Evolutionary conservation across 2,329 filamentous ascomycete genomes (phyloP), one percentile per base, ranked within the genome.

Genomic region (Fusarium subglutinans): DNA sequence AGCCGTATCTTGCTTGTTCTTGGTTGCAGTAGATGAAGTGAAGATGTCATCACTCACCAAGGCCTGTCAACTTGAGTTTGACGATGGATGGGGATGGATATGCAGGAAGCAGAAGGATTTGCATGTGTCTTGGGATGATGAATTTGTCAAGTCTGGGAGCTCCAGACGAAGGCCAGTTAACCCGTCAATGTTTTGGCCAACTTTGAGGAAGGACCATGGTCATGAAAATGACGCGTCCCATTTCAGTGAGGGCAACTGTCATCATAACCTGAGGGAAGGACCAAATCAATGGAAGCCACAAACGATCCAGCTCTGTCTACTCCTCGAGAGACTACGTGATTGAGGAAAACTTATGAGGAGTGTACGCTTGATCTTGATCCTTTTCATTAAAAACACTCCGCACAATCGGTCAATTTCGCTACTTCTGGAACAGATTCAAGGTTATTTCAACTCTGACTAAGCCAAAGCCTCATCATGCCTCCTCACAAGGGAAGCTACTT

Each of bases 301-400:
- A 33, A 24, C 10, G 10, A 14, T 10, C 22, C 22, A 18, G 5
- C 9, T 4, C 28, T 13, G 22, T n/a, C 15, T 8, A 0, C 1
- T 4, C 11, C 8, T 13, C 3, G 11, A 33, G 22, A 33, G 15
- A 2, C 2, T 24, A 7, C 8, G 5, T 33, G 14, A 22, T 5
- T 8, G 26, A 30, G 20, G 10, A 11, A 5, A 17, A 5, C 3
- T 11, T 30, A 17, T 4, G 45, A 48, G 8, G 14, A 12, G 26
- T 17, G 14, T 48, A 4, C 14, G 24, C 24, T 24, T 24, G 24
- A 24, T 24, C 24, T 24, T 24, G 24, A 24, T 24, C 24, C 24
- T 24, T 24, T 24, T 24, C 24, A 24, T 24, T 24, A 4, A 24
- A 24, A 24, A 24, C 24, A 24, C 24, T 24, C 24, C 24, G 24